Base-by-base conservation (phyloP, 768 basidiomycete genomes). In the Xanthoconium stramineum region DNA sequence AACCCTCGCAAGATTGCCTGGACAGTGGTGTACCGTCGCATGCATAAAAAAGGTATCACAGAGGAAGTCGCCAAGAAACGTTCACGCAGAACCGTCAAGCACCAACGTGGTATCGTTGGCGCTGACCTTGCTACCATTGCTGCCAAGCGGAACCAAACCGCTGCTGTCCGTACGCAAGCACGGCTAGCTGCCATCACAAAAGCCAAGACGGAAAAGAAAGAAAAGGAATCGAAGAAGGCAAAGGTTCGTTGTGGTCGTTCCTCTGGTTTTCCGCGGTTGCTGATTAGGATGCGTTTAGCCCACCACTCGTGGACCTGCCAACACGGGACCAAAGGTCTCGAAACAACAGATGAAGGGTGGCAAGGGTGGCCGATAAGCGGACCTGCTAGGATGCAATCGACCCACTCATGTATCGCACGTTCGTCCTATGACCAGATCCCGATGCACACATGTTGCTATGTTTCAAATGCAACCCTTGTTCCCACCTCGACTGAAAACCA, bases 11-110 rank as follows among this genome's bases (percentile, higher is more conserved):
- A 98, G 85, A 94, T 98, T 78, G 89, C 96, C 61, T 98, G 96
- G 96, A 98, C 96, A 38, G 77, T 80, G 67, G 84, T 89, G 59
- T 96, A 90, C 83, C 89, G 92, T 63, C 89, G 94, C 67, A 92
- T 97, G 88, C 97, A 98, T 86, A 97, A 96, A 86, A 99, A 99
- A 87, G 97, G 97, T 74, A 85, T 98, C 75, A 94, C 94, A 49
- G 96, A 98, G 79, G 96, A 98, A 77, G 90, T 95, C 51, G 94
- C 94, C 69, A 99, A 98, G 93, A 98, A 97, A 81, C 89, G 96
- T 62, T 90, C 91, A 49, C 91, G 95, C 76, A 87, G 88, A 76
- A 94, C 92, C 61, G 93, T 98, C 71, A 99, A 98, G 82, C 87
- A 93, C 80, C 88, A 96, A 80, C 93, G 97, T 70, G 97, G 97